Base-by-base conservation (phyloP, 768 basidiomycete species). In the Termitomyces titanicus region DNA sequence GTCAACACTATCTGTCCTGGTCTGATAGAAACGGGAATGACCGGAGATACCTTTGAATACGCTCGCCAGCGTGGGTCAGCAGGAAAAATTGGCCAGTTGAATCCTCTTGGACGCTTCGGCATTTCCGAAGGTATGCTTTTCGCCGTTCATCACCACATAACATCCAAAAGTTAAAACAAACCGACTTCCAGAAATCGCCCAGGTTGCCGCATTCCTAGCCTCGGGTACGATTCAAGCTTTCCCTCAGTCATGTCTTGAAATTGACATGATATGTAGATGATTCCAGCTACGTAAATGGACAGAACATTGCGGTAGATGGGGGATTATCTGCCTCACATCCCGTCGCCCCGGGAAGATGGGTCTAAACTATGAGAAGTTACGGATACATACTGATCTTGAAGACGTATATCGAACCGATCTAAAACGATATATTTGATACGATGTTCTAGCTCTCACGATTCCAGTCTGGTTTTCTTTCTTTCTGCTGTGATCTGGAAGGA, bases 1-100 rank as follows among this genome's bases (percentile, higher is more conserved):
- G 87, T 97, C 59, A 96, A 94, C 69, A 77, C 86, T 42, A 84
- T 97, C 61, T 95, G 93, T 65, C 95, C 95, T 5, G 94, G 94
- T 13, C 72, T 97, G 54, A 93, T 97, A 64, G 90, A 96, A 74
- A 98, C 94, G 9, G 89, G 86, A 47, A 97, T 98, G 92, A 95
- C 95, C 2, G 73, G 70, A 47, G 65, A 61, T n/a, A 79, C 86
- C 31, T 98, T 98, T 63, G 83, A 89, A 25, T 79, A 79, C 47
- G 94, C 94, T 27, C 83, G 88, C 22, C 68, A 82, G 55, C 80
- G 85, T 24, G 94, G 94, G 9, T 88, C 76, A n/a, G 78, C 72
- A 18, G 72, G 74, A 49, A 93, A 88, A 72, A 80, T 98, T 48
- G 94, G 94, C 3, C 83, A 90, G 64, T 71, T 96, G 52, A 95